Conservation (phyloP, 805 yeast genomes). For the Torulaspora indica region DNA sequence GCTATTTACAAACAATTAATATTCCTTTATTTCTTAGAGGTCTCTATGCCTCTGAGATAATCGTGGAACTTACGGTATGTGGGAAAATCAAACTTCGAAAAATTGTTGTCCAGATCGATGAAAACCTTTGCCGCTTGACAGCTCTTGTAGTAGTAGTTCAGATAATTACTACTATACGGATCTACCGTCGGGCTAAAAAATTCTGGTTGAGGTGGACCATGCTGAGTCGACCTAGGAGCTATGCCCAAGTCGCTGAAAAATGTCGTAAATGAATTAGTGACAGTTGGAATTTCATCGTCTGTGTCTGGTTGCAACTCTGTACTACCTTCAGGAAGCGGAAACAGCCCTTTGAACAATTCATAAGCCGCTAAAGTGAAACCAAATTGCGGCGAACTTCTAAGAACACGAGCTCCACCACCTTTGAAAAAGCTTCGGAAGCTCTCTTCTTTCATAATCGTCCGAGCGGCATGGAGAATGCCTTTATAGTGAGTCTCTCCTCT, state of each 20-base stretch:
- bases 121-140: slow-evolving; percentile 58
- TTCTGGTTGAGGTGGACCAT: slow-evolving; percentile 20
- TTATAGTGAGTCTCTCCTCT: slow-evolving; percentile 71
- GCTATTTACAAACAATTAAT: background rate
- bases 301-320: slow-evolving; percentile 12
- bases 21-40: slow-evolving; percentile 1
- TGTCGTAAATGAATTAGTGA: slow-evolving; percentile 22
- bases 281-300: slow-evolving; percentile 24
- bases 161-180: slow-evolving; percentile 40
- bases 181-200: slow-evolving; percentile 28
- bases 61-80: slow-evolving; percentile 42
- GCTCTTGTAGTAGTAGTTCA: slow-evolving; percentile 48
- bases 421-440: slow-evolving; percentile 84
- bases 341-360: slow-evolving; percentile 74
- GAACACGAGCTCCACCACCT: slow-evolving; percentile 92
- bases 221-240: slow-evolving; percentile 18
- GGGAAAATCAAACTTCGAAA: slow-evolving; percentile 49
- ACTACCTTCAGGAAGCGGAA: slow-evolving; percentile 53
- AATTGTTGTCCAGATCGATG: slow-evolving; percentile 58
- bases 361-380: slow-evolving; percentile 98
- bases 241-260: slow-evolving; percentile 20
- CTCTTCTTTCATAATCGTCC: slow-evolving; percentile 72
- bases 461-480: slow-evolving; percentile 74
- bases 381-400: slow-evolving; percentile 95
- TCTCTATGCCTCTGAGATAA: slow-evolving; percentile 21